These are phyloP conservation scores for Arachis monticola DNA, from an alignment of 331 rosid species.

Conservation along the genomic window DNA sequence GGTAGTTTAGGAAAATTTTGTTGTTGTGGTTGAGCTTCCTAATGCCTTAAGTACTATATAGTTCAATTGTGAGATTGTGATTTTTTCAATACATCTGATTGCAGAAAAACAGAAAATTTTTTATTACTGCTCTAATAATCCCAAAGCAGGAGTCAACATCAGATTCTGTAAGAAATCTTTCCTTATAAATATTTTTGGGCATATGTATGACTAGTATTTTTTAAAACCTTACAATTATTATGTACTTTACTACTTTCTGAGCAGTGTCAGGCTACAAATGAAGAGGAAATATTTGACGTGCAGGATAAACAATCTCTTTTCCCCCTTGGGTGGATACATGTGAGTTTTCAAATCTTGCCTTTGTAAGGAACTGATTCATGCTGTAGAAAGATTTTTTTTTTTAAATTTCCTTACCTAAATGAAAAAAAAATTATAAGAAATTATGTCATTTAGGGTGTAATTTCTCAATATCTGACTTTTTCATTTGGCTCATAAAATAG, in stretches of 20 bases:
- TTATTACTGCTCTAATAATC: too few species aligned
- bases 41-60: constrained; percentile 6
- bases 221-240: neutral
- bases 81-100: constrained; percentile 35
- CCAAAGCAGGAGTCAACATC: too few species aligned
- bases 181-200: neutral
- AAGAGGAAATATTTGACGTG: constrained; percentile 97
- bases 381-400: neutral
- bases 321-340: constrained; percentile 99
- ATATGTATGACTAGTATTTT: constrained; percentile 28
- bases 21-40: constrained; percentile 1
- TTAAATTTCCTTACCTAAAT: neutral
- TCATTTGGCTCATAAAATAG: neutral
- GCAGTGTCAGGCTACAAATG: constrained; percentile 93
- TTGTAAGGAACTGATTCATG: constrained; percentile 14
- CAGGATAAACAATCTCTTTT: constrained; percentile 92
- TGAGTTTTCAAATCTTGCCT: constrained; percentile 51
- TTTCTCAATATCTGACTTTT: constrained; percentile 5
- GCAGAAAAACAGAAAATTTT: constrained; percentile 94
- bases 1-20: constrained; percentile 10
- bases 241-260: constrained; percentile 33
- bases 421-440: neutral
- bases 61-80: constrained; percentile 36
- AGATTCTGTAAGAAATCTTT: too few species aligned
- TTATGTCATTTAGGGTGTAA: constrained; percentile 7